phyloP scores from a whole-genome alignment of 2,329 filamentous ascomycete species.

The Talaromyces sp. region DNA sequence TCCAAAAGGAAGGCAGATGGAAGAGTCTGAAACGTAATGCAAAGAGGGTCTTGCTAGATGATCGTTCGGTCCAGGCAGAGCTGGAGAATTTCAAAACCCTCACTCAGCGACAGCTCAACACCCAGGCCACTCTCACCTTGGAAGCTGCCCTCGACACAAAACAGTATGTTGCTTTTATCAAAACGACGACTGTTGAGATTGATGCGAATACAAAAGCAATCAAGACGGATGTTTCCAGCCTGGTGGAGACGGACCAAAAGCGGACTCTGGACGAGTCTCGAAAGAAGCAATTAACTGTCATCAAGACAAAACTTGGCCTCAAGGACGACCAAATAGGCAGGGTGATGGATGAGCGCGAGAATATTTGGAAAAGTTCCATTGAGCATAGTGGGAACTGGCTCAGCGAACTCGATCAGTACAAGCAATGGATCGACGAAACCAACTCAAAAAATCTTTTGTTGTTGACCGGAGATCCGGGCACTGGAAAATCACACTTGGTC shows the following conservation, averaged over 20 bases:
- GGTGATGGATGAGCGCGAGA: background rate
- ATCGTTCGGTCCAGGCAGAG: background rate
- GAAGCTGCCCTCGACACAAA: background rate
- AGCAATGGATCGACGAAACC: background rate
- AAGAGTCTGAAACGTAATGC: background rate
- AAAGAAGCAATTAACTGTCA: background rate
- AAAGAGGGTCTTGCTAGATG: background rate
- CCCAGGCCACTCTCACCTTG: background rate
- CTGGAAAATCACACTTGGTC: background rate
- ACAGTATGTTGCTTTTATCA: background rate
- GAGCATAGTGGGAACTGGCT: background rate
- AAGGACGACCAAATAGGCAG: background rate
- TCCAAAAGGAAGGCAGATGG: background rate
- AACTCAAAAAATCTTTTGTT: background rate
- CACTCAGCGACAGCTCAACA: background rate
- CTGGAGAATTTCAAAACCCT: background rate
- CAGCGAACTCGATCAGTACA: background rate
- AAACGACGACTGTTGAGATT: background rate
- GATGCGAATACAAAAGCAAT: background rate
- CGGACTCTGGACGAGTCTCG: background rate
- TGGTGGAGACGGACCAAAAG: background rate
- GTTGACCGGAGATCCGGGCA: background rate
- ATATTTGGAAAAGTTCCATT: background rate
- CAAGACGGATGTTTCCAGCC: background rate
- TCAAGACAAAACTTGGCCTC: background rate